Evolutionary conservation across 2,329 filamentous ascomycete genomes (phyloP).

Genomic region (Talaromyces funiculosus): DNA sequence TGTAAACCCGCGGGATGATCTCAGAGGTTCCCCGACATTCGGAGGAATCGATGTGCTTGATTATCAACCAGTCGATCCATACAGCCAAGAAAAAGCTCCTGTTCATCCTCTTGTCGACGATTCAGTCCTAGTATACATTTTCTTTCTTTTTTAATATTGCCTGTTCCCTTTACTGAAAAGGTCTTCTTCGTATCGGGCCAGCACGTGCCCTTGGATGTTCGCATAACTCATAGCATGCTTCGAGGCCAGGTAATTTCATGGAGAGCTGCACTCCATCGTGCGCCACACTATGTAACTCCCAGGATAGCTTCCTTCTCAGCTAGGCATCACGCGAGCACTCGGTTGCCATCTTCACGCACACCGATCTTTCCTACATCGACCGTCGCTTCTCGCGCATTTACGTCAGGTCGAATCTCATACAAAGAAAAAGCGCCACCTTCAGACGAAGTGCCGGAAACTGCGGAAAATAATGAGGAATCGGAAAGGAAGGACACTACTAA

Average conservation of each 20-base stretch:
- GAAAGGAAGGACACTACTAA: conserved; percentile 38
- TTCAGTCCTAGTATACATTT: not conserved
- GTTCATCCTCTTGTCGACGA: not conserved
- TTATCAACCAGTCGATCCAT: conserved; percentile 3
- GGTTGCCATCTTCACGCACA: conserved; percentile 23
- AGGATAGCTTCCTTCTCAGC: conserved; percentile 28
- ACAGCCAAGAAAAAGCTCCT: not conserved
- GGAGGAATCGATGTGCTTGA: conserved; percentile 11
- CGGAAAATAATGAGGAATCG: conserved; percentile 42
- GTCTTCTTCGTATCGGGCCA: conserved; percentile 9
- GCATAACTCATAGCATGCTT: conserved; percentile 49
- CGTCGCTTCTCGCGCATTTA: conserved; percentile 36
- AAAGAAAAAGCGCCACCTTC: conserved; percentile 53
- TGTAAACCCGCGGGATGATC: conserved; percentile 22
- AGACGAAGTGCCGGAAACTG: conserved; percentile 32
- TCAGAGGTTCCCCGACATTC: conserved; percentile 16
- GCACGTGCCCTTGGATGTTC: conserved; percentile 13
- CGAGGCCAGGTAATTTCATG: conserved; percentile 61
- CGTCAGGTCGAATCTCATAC: conserved; percentile 43
- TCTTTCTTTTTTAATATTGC: not conserved
- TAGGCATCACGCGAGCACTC: conserved; percentile 28
- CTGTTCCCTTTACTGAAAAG: not conserved
- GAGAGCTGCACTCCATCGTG: conserved; percentile 55
- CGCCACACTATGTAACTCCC: conserved; percentile 37
- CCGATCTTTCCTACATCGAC: conserved; percentile 22